phyloP scores from a whole-genome alignment of 257 asterid genomes.

The Solanum appendiculatum region DNA sequence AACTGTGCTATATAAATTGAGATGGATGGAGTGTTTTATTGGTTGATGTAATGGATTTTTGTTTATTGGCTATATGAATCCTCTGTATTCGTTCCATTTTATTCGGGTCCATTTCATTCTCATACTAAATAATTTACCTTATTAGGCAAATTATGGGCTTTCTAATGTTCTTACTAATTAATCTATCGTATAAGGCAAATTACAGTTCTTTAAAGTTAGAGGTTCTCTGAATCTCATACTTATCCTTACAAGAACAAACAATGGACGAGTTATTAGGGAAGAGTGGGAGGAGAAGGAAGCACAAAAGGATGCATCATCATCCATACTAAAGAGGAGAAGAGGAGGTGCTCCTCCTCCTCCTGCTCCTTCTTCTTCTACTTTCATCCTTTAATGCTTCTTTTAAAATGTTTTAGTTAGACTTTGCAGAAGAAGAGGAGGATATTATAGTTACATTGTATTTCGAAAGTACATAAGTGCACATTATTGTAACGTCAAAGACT shows the following conservation, averaged over 20 bases:
- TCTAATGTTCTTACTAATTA: not conserved
- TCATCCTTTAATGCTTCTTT: not conserved
- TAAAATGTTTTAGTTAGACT: not conserved
- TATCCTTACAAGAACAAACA: not conserved
- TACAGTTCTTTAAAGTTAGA: not conserved
- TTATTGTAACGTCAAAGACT: not conserved
- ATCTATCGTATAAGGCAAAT: not conserved
- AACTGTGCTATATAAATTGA: not conserved
- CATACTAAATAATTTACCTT: not conserved
- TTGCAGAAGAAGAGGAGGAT: not conserved
- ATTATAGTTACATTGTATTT: not conserved
- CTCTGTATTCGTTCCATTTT: not conserved
- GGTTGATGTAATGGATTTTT: not conserved
- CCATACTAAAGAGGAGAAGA: not conserved
- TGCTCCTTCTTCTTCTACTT: not conserved
- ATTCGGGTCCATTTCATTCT: not conserved
- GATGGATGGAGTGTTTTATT: not conserved
- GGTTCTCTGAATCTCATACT: not conserved
- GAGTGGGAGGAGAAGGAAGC: not conserved
- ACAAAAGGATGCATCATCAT: not conserved
- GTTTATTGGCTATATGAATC: not conserved
- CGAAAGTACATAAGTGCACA: not conserved
- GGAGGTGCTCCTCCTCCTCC: not conserved
- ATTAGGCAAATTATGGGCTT: not conserved
- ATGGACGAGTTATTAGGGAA: not conserved